These are phyloP conservation scores for Lactarius quietus DNA, from an alignment of 768 basidiomycete species.

Conservation along the genomic window DNA sequence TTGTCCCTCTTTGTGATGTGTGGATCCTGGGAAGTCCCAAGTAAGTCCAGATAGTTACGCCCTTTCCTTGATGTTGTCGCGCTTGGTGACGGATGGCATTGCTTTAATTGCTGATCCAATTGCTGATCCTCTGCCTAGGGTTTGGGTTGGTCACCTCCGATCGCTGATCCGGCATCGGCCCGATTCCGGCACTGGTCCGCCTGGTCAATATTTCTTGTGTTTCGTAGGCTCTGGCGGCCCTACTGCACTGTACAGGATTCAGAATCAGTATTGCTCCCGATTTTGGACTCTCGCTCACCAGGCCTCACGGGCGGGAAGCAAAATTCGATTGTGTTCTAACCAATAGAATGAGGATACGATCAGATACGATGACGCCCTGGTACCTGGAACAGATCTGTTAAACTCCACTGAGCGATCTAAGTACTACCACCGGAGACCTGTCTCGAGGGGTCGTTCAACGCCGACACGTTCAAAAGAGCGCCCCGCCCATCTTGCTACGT, in stretches of 20 bases:
- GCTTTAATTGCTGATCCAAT: background rate
- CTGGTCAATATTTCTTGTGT: background rate
- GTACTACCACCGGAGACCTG: slow-evolving; percentile 10
- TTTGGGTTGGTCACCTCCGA: slow-evolving; percentile 13
- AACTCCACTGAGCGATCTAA: slow-evolving; percentile 8
- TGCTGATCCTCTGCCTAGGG: background rate
- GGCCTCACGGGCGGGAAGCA: background rate
- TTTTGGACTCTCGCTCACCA: background rate
- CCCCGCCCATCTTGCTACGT: slow-evolving; percentile 17
- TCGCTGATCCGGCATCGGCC: slow-evolving; percentile 15
- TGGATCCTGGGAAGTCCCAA: slow-evolving; percentile 3
- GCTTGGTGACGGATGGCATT: slow-evolving; percentile 19
- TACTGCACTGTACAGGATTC: background rate
- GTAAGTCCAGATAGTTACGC: slow-evolving; percentile 11
- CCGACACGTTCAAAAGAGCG: slow-evolving; percentile 14
- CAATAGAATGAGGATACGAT: background rate
- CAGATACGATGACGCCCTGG: slow-evolving; percentile 10
- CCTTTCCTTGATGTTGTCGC: slow-evolving; percentile 12
- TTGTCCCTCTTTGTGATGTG: background rate
- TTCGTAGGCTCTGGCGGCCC: background rate
- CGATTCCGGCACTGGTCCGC: background rate
- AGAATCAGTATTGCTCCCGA: background rate
- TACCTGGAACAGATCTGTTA: slow-evolving; percentile 21
- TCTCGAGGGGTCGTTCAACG: slow-evolving; percentile 15
- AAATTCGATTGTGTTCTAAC: slow-evolving; percentile 1